Base-by-base conservation (phyloP, 2,329 filamentous ascomycete genomes). In the Microcyclospora pomicola region DNA sequence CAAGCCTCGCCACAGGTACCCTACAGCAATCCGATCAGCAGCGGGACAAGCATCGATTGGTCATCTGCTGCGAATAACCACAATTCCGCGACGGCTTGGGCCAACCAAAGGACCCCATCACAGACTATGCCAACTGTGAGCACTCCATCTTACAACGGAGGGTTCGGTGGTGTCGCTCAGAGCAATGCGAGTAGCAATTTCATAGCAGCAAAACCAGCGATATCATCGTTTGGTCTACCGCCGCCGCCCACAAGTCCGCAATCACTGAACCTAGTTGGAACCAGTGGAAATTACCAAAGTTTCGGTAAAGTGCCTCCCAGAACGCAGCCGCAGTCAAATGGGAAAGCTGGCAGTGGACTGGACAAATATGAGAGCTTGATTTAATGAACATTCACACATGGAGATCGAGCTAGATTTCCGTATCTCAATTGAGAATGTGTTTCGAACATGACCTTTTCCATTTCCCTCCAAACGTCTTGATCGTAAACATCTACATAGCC, bases 351-450 rank as follows among this genome's bases (percentile, higher is more conserved):
- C 12, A n/a, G 12, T 37, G 75, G 76, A 0, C 61, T 81, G 59
- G 75, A 79, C 58, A 77, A 76, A 60, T 82, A 80, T 46, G 71
- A 77, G 56, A 81, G 77, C 60, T 54, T 82, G 47, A 57, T 81
- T 48, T 80, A 24, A 7, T 24, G 7, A 24, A 7, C 19, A 7
- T 24, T 24, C 19, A 24, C 7, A 24, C 19, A 24, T 24, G 19
- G 4, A 24, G 19, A 24, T 4, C 7, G 19, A 24, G 19, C 19
- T 24, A 24, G 19, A 4, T 5, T 7, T 5, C 7, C 19, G 19
- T 7, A 24, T 4, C 19, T 5, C 7, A 24, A 24, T 7, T 24
- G 19, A 24, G 19, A 24, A 24, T 5, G 19, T 24, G 7, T 7
- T 24, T 7, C 19, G 7, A 24, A n/a, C n/a, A n/a, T n/a, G n/a